Evolutionary conservation across 202 grass and related monocot species (phyloP).

Genomic region (Schoenoplectus triqueter): DNA sequence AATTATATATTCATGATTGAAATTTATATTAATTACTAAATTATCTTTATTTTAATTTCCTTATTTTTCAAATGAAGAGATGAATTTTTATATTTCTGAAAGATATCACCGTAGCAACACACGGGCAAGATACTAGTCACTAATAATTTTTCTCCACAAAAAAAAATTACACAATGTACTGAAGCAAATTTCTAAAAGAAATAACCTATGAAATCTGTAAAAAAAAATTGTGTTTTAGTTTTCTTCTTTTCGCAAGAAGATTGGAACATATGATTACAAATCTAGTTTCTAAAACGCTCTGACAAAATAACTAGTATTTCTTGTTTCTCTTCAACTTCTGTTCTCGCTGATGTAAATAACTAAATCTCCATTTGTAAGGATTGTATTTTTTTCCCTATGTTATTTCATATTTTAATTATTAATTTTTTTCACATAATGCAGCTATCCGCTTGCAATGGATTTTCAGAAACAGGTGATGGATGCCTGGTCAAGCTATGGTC

Average conservation of each 20-base stretch:
- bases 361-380: neutral
- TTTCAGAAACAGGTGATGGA: constrained; percentile 73
- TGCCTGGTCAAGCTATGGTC: constrained; percentile 81
- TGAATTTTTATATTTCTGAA: too few relatives aligned
- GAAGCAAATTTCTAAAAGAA: too few relatives aligned
- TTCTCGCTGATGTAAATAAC: neutral
- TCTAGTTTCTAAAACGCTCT: neutral
- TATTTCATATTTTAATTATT: neutral
- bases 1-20: too few relatives aligned
- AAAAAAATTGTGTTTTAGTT: neutral
- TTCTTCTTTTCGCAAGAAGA: neutral
- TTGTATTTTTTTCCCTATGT: neutral
- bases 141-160: too few relatives aligned
- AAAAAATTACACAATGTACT: too few relatives aligned
- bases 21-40: too few relatives aligned
- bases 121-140: too few relatives aligned
- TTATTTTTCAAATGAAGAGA: too few relatives aligned
- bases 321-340: neutral
- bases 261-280: neutral
- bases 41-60: too few relatives aligned
- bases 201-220: neutral
- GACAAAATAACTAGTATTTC: neutral
- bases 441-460: constrained; percentile 73
- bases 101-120: too few relatives aligned
- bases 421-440: constrained; percentile 42